phyloP scores from a whole-genome alignment of 225 moss, liverwort and hornwort species.

The Pseudoscleropodium purum region DNA sequence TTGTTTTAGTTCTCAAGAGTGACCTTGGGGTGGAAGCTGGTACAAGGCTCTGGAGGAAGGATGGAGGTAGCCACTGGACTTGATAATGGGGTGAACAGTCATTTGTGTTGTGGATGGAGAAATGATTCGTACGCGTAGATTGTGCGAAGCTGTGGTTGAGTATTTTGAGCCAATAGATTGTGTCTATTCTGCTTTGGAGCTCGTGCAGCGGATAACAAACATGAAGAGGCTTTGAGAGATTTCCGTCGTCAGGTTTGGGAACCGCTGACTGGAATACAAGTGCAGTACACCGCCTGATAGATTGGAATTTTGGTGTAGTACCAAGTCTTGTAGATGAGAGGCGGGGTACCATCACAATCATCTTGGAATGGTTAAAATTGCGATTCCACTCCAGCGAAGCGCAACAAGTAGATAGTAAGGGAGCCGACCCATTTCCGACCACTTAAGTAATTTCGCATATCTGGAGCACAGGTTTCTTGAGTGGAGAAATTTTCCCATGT shows the following conservation, averaged over 20 bases:
- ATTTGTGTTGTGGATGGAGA: not conserved
- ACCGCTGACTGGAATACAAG: not conserved
- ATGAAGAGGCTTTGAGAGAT: not conserved
- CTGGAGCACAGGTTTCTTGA: too few species aligned
- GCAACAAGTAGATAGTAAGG: not conserved
- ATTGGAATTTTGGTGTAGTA: conserved; percentile 4
- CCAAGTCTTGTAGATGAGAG: conserved; percentile 10
- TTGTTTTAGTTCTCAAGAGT: not conserved
- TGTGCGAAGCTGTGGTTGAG: conserved; percentile 11
- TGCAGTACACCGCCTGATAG: conserved; percentile 1
- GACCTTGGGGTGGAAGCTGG: not conserved
- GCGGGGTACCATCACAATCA: not conserved
- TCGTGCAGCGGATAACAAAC: not conserved
- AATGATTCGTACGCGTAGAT: not conserved
- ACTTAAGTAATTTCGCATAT: too few species aligned
- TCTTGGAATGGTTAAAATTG: not conserved
- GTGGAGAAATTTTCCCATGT: too few species aligned
- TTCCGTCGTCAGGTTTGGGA: not conserved
- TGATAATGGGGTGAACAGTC: not conserved
- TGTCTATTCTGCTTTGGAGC: conserved; percentile 1
- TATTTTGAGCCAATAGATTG: not conserved
- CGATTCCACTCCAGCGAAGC: conserved; percentile 3
- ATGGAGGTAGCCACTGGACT: not conserved
- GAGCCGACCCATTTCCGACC: too few species aligned
- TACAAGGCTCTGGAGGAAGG: not conserved